Conservation (phyloP, 139 green algal genomes). For the Haematococcus lacustris region DNA sequence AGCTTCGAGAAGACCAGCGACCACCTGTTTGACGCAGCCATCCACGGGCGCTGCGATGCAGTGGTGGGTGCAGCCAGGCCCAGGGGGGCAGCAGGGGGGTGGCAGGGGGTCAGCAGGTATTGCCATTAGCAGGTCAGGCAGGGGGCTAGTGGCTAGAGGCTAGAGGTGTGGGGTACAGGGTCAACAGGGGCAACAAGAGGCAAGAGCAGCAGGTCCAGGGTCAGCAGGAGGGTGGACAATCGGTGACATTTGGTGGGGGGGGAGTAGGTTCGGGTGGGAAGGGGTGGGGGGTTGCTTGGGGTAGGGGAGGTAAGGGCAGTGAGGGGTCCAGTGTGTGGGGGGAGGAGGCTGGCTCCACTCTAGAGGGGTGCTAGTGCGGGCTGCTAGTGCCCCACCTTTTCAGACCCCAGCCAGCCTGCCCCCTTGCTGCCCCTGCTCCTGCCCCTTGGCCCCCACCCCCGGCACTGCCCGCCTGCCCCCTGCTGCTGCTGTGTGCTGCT, state of each 20-base stretch:
- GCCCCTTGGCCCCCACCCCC: neutral
- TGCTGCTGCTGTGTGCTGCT: neutral
- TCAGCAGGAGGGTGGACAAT: too few species aligned
- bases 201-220: too few species aligned
- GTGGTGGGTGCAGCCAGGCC: constrained; percentile 4
- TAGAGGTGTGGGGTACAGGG: too few species aligned
- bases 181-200: too few species aligned
- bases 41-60: constrained; percentile 63
- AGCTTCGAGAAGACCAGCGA: constrained; percentile 98
- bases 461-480: neutral
- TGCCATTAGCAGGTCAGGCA: too few species aligned
- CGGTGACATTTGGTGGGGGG: too few species aligned
- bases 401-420: neutral
- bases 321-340: too few species aligned
- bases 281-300: neutral
- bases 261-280: too few species aligned
- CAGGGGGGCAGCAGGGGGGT: too few species aligned
- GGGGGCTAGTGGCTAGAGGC: too few species aligned
- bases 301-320: neutral
- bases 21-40: constrained; percentile 95
- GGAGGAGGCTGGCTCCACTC: neutral
- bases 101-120: too few species aligned
- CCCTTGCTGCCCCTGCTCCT: neutral
- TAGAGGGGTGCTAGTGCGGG: neutral
- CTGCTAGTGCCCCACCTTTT: neutral